These are phyloP conservation scores for Cryptomeria japonica DNA, from an alignment of 75 land plant genomes.

Conservation along the genomic window DNA sequence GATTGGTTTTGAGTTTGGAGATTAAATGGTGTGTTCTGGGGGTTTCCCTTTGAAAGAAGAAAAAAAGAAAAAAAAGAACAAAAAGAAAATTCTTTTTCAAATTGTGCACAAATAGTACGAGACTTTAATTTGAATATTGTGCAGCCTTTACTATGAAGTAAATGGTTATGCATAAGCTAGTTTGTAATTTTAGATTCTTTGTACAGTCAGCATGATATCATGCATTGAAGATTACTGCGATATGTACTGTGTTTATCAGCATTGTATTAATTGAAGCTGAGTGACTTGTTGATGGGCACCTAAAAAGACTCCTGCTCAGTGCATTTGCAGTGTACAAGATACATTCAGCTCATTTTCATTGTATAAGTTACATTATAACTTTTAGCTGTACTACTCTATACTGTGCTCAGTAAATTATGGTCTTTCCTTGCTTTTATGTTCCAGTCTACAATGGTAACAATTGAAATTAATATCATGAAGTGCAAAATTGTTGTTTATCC, in stretches of 20 bases:
- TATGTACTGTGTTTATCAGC: not conserved
- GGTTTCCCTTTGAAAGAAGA: not conserved
- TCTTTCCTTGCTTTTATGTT: not conserved
- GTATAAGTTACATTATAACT: not conserved
- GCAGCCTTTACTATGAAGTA: not conserved
- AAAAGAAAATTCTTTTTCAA: not conserved
- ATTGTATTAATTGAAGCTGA: not conserved
- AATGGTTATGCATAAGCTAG: not conserved
- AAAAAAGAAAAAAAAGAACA: not conserved
- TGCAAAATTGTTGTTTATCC: not conserved
- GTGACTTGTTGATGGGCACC: not conserved
- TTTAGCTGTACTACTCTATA: not conserved
- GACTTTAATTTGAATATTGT: not conserved
- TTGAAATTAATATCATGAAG: not conserved
- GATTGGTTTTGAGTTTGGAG: not conserved
- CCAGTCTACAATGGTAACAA: not conserved
- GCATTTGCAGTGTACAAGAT: not conserved
- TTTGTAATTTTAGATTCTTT: conserved; percentile 3
- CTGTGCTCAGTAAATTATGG: not conserved
- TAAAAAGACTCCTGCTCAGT: not conserved
- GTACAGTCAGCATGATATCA: not conserved
- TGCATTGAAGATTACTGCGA: not conserved
- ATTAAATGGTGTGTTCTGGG: not conserved
- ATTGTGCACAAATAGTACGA: not conserved
- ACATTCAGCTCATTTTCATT: not conserved